Evolutionary conservation across 352 stramenopile genomes (phyloP), one percentile per base, ranked within the genome.

Genomic region (Stephanocyclus meneghinianus): DNA sequence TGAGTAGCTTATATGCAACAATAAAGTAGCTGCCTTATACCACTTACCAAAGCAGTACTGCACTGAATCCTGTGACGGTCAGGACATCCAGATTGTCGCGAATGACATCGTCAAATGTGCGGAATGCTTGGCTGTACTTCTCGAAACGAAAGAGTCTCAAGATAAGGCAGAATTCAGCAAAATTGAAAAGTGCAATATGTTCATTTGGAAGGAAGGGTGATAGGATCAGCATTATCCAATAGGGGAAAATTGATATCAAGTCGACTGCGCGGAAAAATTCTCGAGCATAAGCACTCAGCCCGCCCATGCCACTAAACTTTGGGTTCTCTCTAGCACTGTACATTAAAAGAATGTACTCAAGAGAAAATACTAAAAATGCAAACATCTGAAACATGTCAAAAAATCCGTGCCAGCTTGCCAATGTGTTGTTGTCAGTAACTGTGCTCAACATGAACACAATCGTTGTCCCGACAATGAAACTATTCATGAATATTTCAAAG

Each of bases 81-180:
- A 95, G 69, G 10, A 95, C 85, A 69, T 94, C 90, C 15, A 81
- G 56, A 50, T 94, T 93, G 13, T 87, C 74, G 3, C 71, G 57
- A 48, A 95, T 65, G 16, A 94, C 80, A 76, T 94, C 87, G 50
- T 92, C 88, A 75, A 94, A 94, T 21, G 86, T 89, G 21, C 79
- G 85, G 81, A 95, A 94, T 15, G 90, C 88, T 74, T 90, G 74
- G 3, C 85, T 91, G 56, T 93, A 93, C 51, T 87, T 88, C 73
- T 94, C 89, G 64, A 93, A 91, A 18, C 84, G 85, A 47, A 95
- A 84, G 40, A 95, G 80, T 63, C 64, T 50, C 13, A 72, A 26
- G 7, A 89, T 79, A 29, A 87, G 78, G 30, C 90, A 84, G 32
- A 91, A 56, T 37, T 81, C 79, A 13, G 57, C 64, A 62, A 69